Evolutionary conservation across 2,329 filamentous ascomycete species (phyloP).

Genomic region (Colletotrichum costaricense): DNA sequence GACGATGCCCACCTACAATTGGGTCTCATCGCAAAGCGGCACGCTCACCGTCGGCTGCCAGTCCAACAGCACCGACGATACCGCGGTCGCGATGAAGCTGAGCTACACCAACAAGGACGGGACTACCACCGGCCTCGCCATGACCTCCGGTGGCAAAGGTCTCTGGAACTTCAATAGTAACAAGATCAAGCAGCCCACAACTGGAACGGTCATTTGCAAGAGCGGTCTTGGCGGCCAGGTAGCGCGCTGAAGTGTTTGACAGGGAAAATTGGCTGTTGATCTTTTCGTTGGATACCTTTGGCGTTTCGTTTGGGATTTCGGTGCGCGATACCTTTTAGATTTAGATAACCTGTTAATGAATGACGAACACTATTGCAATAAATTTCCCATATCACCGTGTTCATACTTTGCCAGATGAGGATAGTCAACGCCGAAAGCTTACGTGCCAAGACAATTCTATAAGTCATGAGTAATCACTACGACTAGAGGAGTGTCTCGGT

Average conservation of each 20-base stretch:
- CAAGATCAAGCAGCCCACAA: slow-evolving; percentile 36
- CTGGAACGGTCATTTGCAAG: slow-evolving; percentile 25
- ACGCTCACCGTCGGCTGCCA: slow-evolving; percentile 35
- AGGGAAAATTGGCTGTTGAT: not conserved
- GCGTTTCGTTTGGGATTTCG: not conserved
- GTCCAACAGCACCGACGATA: slow-evolving; percentile 32
- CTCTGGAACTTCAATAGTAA: slow-evolving; percentile 32
- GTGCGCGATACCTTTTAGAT: not conserved
- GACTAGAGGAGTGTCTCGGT: not conserved
- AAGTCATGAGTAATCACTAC: not conserved
- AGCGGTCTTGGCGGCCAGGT: slow-evolving; percentile 28
- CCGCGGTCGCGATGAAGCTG: slow-evolving; percentile 39
- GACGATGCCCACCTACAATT: slow-evolving; percentile 30
- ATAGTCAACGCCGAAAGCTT: not conserved
- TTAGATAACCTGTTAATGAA: not conserved
- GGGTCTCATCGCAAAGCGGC: slow-evolving; percentile 34
- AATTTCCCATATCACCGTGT: not conserved
- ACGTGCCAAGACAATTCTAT: not conserved
- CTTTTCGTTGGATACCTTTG: not conserved
- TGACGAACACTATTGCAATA: not conserved
- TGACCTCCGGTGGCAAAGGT: slow-evolving; percentile 23
- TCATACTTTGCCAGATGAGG: not conserved
- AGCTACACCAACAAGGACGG: slow-evolving; percentile 39
- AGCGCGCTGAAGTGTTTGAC: not conserved
- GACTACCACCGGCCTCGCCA: slow-evolving; percentile 22